Conservation (phyloP, 1,284 basidiomycete genomes). For the Moesziomyces antarcticus region DNA sequence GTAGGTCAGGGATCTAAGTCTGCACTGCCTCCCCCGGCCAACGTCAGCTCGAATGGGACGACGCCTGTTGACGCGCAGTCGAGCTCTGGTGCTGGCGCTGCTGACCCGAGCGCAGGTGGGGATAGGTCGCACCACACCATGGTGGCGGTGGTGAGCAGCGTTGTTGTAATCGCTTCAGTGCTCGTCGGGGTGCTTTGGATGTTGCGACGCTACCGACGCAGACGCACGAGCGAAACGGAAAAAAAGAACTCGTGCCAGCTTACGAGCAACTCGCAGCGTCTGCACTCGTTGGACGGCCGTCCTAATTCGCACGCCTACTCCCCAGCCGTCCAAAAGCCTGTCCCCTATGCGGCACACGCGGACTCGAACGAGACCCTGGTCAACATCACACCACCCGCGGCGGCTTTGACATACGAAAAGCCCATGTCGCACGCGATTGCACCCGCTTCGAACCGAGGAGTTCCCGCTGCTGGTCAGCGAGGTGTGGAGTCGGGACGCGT, state of each 20-base stretch:
- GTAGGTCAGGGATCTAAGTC: not conserved
- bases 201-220: slow-evolving; percentile 9
- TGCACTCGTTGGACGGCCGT: slow-evolving; percentile 14
- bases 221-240: not conserved
- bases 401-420: not conserved
- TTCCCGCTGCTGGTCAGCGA: no score
- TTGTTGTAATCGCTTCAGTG: not conserved
- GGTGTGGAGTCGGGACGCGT: no score
- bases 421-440: no score
- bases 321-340: no score
- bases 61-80: not conserved
- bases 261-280: slow-evolving; percentile 4
- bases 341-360: not conserved
- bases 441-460: no score
- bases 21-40: not conserved
- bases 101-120: no score
- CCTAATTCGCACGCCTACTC: no score
- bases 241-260: not conserved
- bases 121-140: not conserved
- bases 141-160: slow-evolving; percentile 1
- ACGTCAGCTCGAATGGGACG: slow-evolving; percentile 7
- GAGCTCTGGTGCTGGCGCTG: not conserved
- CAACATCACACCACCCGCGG: not conserved
- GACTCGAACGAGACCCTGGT: not conserved
- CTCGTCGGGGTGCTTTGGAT: slow-evolving; percentile 6